Evolutionary conservation across 805 yeast genomes (phyloP), one percentile per base, ranked within the genome.

Genomic region (Lachancea lanzarotensis): DNA sequence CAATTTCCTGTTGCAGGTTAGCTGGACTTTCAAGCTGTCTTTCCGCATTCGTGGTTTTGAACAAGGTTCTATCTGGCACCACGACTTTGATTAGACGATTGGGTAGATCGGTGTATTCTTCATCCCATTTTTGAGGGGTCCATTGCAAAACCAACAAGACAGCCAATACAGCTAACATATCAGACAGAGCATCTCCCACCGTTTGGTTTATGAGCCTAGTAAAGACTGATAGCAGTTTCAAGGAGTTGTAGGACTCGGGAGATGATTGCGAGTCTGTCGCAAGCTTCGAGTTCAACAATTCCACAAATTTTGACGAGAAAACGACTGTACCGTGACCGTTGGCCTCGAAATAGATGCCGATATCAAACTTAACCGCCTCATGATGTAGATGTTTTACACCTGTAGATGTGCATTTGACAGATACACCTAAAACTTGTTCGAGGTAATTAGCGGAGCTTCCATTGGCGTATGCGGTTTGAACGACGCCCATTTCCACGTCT

Each of bases 311-410:
- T 0, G 78, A 73, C 3, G 86, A 79, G 61, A 93, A 93, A 17
- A 88, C 71, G 6, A 91, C 95, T 0, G 98, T 93, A 12, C 98
- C 98, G 61, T 93, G 98, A n/a, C 98, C 98, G 62, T 93, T 93
- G 43, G 98, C 98, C 69, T 93, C 98, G 56, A 93, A 93, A 67
- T 93, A 93, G 13, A 93, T 81, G 20, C 98, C 98, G 49, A 91
- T 75, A 57, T 89, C 98, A 59, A 77, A 93, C 35, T 79, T 74
- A 1, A 95, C 93, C 41, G 89, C 95, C 47, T 68, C 75, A 59
- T 91, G 97, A 62, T 93, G 98, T 51, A 93, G 71, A 67, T 93
- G 95, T 66, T 93, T 93, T 30, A 93, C 98, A 33, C 98, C 98
- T 2, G 98, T 93, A 35, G 95, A 83, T 0, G 98, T 86, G 63